Evolutionary conservation across 306 rosid species (phyloP).

Genomic region (Morella rubra): DNA sequence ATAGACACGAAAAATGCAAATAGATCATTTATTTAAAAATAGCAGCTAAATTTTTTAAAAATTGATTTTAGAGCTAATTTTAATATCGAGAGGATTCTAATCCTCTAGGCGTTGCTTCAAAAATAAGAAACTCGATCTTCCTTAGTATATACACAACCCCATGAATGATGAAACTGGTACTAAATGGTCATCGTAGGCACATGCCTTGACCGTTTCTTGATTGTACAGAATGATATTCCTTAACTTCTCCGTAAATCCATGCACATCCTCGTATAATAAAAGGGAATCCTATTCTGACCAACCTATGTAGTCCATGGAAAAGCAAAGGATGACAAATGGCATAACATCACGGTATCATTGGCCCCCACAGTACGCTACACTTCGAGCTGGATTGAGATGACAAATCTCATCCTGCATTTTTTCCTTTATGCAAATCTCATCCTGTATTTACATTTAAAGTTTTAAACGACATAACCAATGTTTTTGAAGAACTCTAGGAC

Average conservation of each 20-base stretch:
- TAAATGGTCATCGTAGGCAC: constrained; percentile 21
- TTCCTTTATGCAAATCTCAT: neutral
- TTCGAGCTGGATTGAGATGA: neutral
- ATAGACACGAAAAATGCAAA: too few relatives aligned
- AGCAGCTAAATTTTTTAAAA: neutral
- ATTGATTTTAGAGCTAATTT: neutral
- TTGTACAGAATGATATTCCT: constrained; percentile 37
- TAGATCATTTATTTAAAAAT: too few relatives aligned
- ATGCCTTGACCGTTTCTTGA: constrained; percentile 47
- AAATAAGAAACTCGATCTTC: neutral
- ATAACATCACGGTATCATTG: neutral
- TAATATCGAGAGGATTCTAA: neutral
- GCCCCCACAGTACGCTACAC: neutral
- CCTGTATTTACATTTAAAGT: too few relatives aligned
- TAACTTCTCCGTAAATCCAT: constrained; percentile 49
- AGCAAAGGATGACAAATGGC: neutral
- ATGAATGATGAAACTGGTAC: constrained; percentile 8
- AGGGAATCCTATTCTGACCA: neutral
- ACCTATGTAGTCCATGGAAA: neutral
- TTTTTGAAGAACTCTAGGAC: too few relatives aligned
- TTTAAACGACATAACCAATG: too few relatives aligned
- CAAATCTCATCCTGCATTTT: neutral
- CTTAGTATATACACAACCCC: neutral
- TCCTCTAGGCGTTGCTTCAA: neutral
- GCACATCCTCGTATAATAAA: constrained; percentile 1